Percentiles rank a stretch among this genome's conserved stretches.
Conservation (phyloP, 2,329 filamentous ascomycete species). For the Talaromyces sp. region DNA sequence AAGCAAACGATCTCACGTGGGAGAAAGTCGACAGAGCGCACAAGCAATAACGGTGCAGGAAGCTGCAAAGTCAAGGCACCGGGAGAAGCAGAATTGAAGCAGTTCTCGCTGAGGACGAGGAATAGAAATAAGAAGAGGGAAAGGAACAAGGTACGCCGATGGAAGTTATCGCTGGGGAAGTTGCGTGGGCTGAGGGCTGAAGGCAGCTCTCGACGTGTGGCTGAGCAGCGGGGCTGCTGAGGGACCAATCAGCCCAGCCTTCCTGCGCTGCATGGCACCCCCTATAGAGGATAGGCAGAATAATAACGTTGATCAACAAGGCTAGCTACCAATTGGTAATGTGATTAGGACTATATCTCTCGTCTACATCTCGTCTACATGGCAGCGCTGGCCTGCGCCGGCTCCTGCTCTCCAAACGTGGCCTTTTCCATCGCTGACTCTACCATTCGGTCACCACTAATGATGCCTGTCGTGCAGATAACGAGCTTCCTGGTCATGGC, state of each 20-base stretch:
- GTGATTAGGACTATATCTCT: not conserved
- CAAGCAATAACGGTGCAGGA: not conserved
- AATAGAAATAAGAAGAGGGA: not conserved
- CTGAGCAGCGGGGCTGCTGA: constrained; percentile 11
- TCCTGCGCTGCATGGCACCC: not conserved
- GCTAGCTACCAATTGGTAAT: not conserved
- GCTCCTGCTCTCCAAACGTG: constrained; percentile 45
- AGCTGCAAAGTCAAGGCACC: not conserved
- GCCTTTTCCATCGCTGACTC: constrained; percentile 72
- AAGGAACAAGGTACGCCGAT: not conserved
- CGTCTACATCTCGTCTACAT: not conserved
- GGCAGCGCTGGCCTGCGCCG: not conserved
- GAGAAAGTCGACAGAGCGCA: not conserved
- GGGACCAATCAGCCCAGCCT: not conserved
- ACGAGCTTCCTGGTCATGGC: constrained; percentile 66
- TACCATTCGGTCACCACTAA: constrained; percentile 87
- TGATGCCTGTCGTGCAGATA: constrained; percentile 86
- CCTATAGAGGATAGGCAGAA: not conserved
- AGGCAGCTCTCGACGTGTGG: constrained; percentile 2
- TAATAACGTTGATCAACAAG: not conserved
- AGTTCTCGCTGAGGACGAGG: not conserved
- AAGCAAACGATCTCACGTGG: not conserved
- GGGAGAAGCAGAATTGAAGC: not conserved
- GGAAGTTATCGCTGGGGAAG: not conserved
- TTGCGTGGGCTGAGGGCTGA: not conserved